Evolutionary conservation across 1,284 basidiomycete genomes (phyloP), one percentile per base, ranked within the genome.

Genomic region (Puccinia triticina): DNA sequence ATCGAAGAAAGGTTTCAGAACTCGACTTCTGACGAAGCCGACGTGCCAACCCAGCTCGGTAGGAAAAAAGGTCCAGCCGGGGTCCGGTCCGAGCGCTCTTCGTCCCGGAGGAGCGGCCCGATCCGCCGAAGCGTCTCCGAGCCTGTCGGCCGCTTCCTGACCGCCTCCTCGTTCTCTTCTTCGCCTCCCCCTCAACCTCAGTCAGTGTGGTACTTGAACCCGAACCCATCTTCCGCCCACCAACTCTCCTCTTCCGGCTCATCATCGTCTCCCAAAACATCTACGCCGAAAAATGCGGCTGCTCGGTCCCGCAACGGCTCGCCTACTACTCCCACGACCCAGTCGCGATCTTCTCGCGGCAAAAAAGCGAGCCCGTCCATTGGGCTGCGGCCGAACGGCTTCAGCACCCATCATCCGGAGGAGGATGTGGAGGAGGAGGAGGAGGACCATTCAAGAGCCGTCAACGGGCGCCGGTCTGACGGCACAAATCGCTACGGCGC

Each of bases 41-140:
- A 50, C 16, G 18, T 18, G 2, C 48, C 48, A 50, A 11, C 59
- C 34, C 29, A 61, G 29, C 26, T 61, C 29, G 26, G 11, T 50
- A 8, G 29, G 29, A 66, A 37, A 40, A 40, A 32, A 40, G 34
- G 23, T 5, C 61, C 21, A 16, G 29, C 61, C 61, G 5, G 40
- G 8, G 11, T 23, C 61, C 16, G 61, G 34, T 66, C 48, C 48
- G 48, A 50, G 48, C 16, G 48, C 16, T 50, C 61, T 23, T 66
- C 61, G 3, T 66, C 61, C 34, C 18, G 61, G 61, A 37, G 34
- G 23, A 40, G 61, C 32, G 69, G 69, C 2, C n/a, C 69, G 69
- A 71, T 71, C 40, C 69, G 69, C 10, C 21, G 69, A 71, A 71
- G 69, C 16, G 29, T 71, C 69, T 71, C 69, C n/a, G 69, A 71